Evolutionary conservation across 371 early-diverging fungal species (phyloP).

Genomic region (Mucor irregularis): DNA sequence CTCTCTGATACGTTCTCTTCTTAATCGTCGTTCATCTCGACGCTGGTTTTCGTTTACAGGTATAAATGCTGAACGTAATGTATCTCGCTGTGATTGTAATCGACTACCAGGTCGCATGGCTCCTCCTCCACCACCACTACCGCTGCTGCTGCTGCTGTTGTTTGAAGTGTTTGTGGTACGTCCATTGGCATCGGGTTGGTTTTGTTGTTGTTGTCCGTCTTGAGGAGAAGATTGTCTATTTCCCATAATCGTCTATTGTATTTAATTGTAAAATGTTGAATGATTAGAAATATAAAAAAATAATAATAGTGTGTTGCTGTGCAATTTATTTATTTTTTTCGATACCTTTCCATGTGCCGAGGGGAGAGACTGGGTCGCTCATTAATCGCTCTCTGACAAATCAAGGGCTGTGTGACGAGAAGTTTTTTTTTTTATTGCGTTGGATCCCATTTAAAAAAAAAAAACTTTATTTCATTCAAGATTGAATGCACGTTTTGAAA

Average conservation of each 20-base stretch:
- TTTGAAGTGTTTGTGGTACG: neutral
- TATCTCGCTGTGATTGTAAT: neutral
- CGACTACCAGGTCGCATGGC: constrained; percentile 10
- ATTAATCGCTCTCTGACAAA: too few relatives aligned
- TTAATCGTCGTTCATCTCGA: constrained; percentile 12
- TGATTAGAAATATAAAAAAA: too few relatives aligned
- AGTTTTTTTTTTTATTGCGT: too few relatives aligned
- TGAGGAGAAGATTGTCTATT: constrained; percentile 25
- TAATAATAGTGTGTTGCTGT: neutral
- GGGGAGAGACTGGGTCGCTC: too few relatives aligned
- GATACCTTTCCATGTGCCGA: too few relatives aligned
- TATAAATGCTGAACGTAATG: neutral
- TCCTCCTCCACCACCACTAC: constrained; percentile 3
- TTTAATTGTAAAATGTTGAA: too few relatives aligned
- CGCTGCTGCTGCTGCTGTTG: neutral
- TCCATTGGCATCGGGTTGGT: neutral
- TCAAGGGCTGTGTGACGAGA: too few relatives aligned
- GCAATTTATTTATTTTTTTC: neutral
- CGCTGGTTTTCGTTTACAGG: constrained; percentile 14
- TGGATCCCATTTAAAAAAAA: too few relatives aligned
- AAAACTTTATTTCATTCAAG: too few relatives aligned
- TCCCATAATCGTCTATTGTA: constrained; percentile 19
- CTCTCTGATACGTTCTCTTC: constrained; percentile 12
- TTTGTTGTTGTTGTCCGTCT: constrained; percentile 3
- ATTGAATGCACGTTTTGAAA: too few relatives aligned